Conservation (phyloP, 257 asterid genomes). For the Lycium ferocissimum region DNA sequence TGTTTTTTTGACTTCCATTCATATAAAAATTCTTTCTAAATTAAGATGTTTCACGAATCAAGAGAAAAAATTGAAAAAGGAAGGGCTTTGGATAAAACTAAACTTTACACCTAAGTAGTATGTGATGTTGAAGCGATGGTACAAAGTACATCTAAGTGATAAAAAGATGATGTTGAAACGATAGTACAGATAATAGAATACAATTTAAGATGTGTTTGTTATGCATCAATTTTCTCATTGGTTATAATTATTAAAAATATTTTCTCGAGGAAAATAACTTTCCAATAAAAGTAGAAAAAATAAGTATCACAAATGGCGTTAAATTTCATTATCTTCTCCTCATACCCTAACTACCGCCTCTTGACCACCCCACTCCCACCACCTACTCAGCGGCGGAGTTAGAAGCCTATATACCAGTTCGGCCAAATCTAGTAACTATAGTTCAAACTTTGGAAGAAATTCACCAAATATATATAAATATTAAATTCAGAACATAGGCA, state of each 20-base stretch:
- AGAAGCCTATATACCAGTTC: background rate
- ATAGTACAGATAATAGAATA: background rate
- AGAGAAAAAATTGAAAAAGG: background rate
- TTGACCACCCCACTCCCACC: background rate
- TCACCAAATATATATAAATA: too few species aligned
- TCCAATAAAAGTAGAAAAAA: too few species aligned
- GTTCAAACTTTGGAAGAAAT: background rate
- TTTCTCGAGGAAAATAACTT: too few species aligned
- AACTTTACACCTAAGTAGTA: background rate
- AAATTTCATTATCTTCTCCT: background rate
- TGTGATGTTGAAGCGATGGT: background rate
- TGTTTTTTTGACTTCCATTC: background rate
- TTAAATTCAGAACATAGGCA: too few species aligned
- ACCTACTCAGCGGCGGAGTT: background rate
- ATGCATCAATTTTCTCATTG: background rate
- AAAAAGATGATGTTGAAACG: too few species aligned
- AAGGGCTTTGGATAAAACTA: background rate
- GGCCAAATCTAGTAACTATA: background rate
- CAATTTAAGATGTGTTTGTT: background rate
- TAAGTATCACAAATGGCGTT: too few species aligned
- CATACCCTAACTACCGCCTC: background rate
- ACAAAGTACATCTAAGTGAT: background rate
- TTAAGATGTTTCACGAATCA: background rate
- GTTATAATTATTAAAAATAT: too few species aligned
- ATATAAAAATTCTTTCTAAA: background rate